Evolutionary conservation across 2,329 filamentous ascomycete genomes (phyloP), one percentile per base, ranked within the genome.

Genomic region (Daldinia sp.): DNA sequence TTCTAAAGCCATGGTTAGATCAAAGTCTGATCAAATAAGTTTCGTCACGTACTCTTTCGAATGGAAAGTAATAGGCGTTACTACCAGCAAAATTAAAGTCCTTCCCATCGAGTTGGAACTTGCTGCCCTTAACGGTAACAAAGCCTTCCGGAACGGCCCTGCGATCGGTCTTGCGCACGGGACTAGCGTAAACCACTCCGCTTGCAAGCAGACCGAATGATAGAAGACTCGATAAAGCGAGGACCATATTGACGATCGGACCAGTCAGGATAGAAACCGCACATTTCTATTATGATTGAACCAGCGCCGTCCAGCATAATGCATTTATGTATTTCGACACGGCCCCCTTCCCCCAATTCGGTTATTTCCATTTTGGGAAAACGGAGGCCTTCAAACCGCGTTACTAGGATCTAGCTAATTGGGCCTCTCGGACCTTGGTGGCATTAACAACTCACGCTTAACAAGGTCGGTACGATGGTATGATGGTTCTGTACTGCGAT

Each of bases 1-100:
- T 80, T 79, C 81, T 83, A 52, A 3, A 9, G 6, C 17, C 8
- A 11, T 11, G 8, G 5, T 65, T n/a, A 66, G 52, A 19, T n/a
- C n/a, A n/a, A n/a, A n/a, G n/a, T n/a, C n/a, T n/a, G n/a, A n/a
- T n/a, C n/a, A n/a, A n/a, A n/a, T n/a, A n/a, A n/a, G n/a, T n/a
- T n/a, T n/a, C n/a, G 17, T 13, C 21, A 50, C 78, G 3, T 57
- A 84, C 82, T n/a, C 82, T 79, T 53, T 78, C 80, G 71, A 85
- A 85, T 0, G 83, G 82, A 15, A 85, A 81, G 65, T 84, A 85
- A 64, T 86, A 85, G 8, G 83, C 84, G 71, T 86, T 87, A 64
- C 79, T 83, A 1, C 84, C 84, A 1, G 84, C 84, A 68, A 85
- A 86, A 72, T 84, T 81, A 68, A 85, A 86, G 63, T 82, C 79